Conservation (phyloP, 768 basidiomycete genomes). For the Hygrocybe punicea region DNA sequence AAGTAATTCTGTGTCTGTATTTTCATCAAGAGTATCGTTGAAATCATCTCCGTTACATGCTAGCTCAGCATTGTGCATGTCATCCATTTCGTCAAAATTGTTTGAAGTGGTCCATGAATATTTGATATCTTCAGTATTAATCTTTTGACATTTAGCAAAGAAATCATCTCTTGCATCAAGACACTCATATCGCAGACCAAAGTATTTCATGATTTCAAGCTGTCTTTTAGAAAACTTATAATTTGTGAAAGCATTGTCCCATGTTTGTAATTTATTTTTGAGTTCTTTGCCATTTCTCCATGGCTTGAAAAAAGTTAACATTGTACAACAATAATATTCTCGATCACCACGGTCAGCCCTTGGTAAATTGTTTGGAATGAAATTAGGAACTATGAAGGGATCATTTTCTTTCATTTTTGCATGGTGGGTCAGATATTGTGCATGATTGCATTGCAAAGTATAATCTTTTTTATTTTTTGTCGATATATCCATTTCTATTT, state of each 20-base stretch:
- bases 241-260: neutral
- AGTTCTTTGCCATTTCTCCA: neutral
- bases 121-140: no score
- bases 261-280: neutral
- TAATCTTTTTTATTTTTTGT: slow-evolving; percentile 24
- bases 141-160: neutral
- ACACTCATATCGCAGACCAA: slow-evolving; percentile 30
- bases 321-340: slow-evolving; percentile 28
- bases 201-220: neutral
- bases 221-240: neutral
- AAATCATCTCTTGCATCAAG: slow-evolving; percentile 23
- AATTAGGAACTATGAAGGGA: slow-evolving; percentile 23
- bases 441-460: slow-evolving; percentile 18
- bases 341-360: slow-evolving; percentile 29
- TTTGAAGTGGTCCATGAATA: no score
- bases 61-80: neutral
- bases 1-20: neutral
- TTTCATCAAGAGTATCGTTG: neutral
- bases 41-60: neutral
- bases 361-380: slow-evolving; percentile 29
- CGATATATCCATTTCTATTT: no score
- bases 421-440: neutral
- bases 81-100: neutral
- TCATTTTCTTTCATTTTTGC: neutral
- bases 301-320: slow-evolving; percentile 1